Base-by-base conservation (phyloP, 2,329 filamentous ascomycete genomes). In the Epichloe scottii region DNA sequence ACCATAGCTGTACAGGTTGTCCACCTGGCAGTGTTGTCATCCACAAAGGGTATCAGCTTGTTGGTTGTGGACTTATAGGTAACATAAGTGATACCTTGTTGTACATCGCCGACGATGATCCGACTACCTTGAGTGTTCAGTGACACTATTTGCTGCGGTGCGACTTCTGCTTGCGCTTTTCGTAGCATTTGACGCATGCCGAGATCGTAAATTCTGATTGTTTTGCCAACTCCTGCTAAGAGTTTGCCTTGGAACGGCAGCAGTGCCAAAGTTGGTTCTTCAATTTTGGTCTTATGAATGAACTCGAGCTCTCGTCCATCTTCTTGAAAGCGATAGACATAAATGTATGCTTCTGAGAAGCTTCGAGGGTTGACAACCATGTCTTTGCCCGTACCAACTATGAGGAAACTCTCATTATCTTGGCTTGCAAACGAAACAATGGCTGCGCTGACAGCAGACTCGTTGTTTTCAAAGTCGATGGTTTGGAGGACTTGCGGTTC, bases 1-100 rank as follows among this genome's bases (percentile, higher is more conserved):
- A 97, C 84, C 89, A 98, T 95, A 3, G 89, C 79, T 1, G 87
- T 85, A 58, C 87, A 87, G 0, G 89, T 95, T 1, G 89, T 95
- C 87, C 90, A 97, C 34, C 93, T 82, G 48, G 89, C 77, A 54
- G 96, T 78, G 6, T 84, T 85, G 64, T 99, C 93, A 63, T 98
- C 93, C 17, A 80, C 87, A 61, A 98, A 98, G 0, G 91, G 87
- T 53, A 98, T 94, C 46, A 98, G 74, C 60, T 85, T 86, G 68
- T 97, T 97, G 58, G 89, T 87, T 57, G 89, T 82, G 42, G 85
- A 84, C 67, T 98, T 97, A 74, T 95, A 97, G 23, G 94, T 90
- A 12, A 94, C 86, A 59, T 87, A 97, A 0, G 85, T 91, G 51
- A 97, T 81, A 51, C 89, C 90, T 64, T 98, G 89, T 59, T 91